Base-by-base conservation (phyloP, 192 early-diverging fungal species). In the Coemansia sp. region DNA sequence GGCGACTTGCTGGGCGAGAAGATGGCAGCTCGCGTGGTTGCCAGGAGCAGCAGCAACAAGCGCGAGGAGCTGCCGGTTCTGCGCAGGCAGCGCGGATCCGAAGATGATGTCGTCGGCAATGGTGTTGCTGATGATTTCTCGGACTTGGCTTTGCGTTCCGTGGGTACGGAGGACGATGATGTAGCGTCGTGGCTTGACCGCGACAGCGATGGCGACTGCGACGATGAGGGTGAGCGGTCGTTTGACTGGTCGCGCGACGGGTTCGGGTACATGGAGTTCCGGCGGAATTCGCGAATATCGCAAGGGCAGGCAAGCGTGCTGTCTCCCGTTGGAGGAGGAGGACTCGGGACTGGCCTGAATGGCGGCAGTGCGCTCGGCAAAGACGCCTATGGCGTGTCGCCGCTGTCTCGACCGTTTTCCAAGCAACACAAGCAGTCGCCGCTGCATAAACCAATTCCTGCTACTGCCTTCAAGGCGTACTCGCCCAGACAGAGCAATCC, bases 211-310 rank as follows among this genome's bases (percentile, higher is more conserved):
- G 59, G 37, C 23, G 57, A 31, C n/a, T n/a, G n/a, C 30, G 56
- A 33, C 15, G 64, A 58, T 34, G 63, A 65, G 16, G 57, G 28
- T 3, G 61, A 65, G 39, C 58, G 63, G 25, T 79, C 77, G 28
- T 74, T 74, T 53, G 75, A 79, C 58, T 73, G 77, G 77, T 70
- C 77, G 30, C 61, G 68, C 20, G 59, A 79, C 23, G 77, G 77
- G 10, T 79, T 79, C 16, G 77, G 77, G 37, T 74, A 79, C 52
- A 74, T 79, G 68, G 77, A 79, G 69, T 74, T 79, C 67, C 72
- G 77, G 21, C 71, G 77, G 16, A 60, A 46, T 16, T 74, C 71
- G 20, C 63, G 63, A 2, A 45, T 66, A 6, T 67, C 71, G 15
- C 40, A 70, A 12, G 59, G 61, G 46, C 43, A 59, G 20, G 48